Base-by-base conservation (phyloP, 176 grass and related monocot genomes). In the Dendrocalamus sinicus region DNA sequence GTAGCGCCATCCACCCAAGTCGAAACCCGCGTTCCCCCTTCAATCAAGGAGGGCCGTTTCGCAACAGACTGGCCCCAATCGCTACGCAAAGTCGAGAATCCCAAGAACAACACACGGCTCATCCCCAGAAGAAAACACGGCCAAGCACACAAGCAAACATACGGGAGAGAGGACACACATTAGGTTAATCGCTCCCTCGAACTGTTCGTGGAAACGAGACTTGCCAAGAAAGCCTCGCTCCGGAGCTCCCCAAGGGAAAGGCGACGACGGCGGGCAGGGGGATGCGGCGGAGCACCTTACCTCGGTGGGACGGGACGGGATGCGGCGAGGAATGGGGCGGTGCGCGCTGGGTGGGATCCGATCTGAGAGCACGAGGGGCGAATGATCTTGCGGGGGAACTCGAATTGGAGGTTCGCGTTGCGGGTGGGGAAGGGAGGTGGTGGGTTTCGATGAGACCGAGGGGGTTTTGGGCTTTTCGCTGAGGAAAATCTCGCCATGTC, bases 281-380 rank as follows among this genome's bases (percentile, higher is more conserved):
- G 53, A 10, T 59, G 17, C 60, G 16, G 24, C 40, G 8, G 3
- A 32, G 60, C 9, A 50, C 6, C 43, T 79, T 20, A 79, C 76
- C 76, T 79, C 14, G n/a, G 23, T 6, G n/a, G 9, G 44, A 23
- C 1, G 9, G 17, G 64, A 65, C 65, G 60, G 2, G 24, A 46
- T 30, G 77, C 15, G 43, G 23, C 41, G 43, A 47, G 72, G 26
- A 72, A 3, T 47, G 22, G 4, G 39, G 1, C 10, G 41, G 20
- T 43, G 51, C 26, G 26, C 48, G 15, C 47, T 26, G 70, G 17
- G 12, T 9, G 57, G 24, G 60, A 54, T 54, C 26, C 28, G 60
- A 79, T 79, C 43, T 79, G 77, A 79, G 77, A 65, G 60, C 59
- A 48, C 59, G 59, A 79, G 59, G 76, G 32, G 22, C 37, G 52